Conservation (phyloP, 495 filamentous ascomycete genomes). For the Elasticomyces elasticus region DNA sequence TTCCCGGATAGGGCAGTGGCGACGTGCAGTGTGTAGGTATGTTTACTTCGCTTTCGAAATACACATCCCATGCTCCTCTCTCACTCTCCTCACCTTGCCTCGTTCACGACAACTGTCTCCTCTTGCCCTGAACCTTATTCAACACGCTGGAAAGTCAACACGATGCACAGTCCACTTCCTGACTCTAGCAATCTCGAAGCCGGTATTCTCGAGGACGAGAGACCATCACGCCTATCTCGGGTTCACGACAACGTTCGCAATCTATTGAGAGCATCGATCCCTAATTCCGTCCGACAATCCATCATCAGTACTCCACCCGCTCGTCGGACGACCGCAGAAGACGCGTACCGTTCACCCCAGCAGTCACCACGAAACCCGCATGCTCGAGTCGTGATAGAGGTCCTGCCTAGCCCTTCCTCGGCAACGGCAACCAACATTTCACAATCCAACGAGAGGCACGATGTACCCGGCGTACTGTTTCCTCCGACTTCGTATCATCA, state of each 20-base stretch:
- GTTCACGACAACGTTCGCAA: conserved; percentile 24
- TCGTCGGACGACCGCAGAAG: not conserved
- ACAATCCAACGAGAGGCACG: not conserved
- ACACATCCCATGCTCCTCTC: not conserved
- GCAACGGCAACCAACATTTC: not conserved
- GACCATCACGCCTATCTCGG: conserved; percentile 18
- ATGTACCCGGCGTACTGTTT: conserved; percentile 9
- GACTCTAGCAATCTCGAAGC: conserved; percentile 21
- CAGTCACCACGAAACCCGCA: not conserved
- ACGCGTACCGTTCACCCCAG: not conserved
- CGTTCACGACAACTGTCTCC: not conserved
- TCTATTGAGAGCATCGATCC: conserved; percentile 11
- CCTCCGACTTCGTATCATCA: conserved; percentile 9
- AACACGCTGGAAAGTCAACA: not conserved
- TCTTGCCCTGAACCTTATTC: not conserved
- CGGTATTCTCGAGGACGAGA: conserved; percentile 19
- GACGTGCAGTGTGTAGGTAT: not conserved
- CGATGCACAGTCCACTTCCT: conserved; percentile 17
- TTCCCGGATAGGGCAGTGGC: not conserved
- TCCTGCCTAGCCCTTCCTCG: conserved; percentile 6
- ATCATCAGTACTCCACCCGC: not conserved
- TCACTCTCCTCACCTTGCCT: not conserved
- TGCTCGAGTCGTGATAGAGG: not conserved
- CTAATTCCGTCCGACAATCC: conserved; percentile 6
- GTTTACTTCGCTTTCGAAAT: not conserved